Evolutionary conservation across 1,284 basidiomycete genomes (phyloP).

Genomic region (Farysia itapuensis): DNA sequence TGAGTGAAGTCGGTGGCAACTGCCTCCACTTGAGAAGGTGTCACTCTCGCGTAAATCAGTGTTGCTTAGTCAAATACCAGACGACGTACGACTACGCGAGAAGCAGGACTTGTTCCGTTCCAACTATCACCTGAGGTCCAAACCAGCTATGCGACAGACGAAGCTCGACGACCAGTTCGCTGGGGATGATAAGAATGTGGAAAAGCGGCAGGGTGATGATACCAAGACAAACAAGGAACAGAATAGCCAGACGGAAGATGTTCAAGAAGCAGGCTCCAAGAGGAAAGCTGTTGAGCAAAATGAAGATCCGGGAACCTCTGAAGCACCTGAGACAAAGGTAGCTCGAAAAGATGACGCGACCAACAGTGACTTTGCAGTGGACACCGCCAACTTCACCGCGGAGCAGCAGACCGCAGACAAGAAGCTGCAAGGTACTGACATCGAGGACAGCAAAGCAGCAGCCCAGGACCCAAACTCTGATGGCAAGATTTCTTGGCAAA

Average conservation of each 20-base stretch:
- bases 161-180: neutral
- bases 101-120: too few species aligned
- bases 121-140: too few species aligned
- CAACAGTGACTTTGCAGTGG: neutral
- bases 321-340: too few species aligned
- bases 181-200: too few species aligned
- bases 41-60: too few species aligned
- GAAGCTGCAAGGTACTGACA: slow-evolving; percentile 17
- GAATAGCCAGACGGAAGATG: neutral
- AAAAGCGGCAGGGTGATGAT: too few species aligned
- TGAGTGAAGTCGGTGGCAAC: too few species aligned
- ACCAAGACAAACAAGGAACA: neutral
- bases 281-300: neutral
- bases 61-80: too few species aligned
- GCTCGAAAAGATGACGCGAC: neutral
- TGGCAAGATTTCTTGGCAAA: slow-evolving; percentile 10
- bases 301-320: too few species aligned
- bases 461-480: neutral
- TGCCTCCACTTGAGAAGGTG: too few species aligned
- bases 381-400: slow-evolving; percentile 4
- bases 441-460: slow-evolving; percentile 7
- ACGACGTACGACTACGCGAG: too few species aligned
- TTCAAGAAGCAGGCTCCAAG: neutral
- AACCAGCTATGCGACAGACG: neutral
- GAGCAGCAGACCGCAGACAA: slow-evolving; percentile 10